Conservation (phyloP, 2,329 filamentous ascomycete genomes). For the Fusarium longipes region DNA sequence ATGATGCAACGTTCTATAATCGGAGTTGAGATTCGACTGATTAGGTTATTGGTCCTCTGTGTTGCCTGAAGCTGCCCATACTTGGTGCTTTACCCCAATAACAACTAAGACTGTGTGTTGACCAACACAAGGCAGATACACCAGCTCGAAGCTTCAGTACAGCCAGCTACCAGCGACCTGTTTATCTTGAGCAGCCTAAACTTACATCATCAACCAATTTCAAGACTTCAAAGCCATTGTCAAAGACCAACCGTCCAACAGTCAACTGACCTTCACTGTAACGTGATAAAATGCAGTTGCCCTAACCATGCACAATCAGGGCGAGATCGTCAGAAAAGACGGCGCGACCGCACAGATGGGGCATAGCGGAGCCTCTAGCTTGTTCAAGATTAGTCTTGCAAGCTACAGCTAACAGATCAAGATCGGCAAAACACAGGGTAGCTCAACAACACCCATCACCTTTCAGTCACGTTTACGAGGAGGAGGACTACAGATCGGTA, state of each 20-base stretch:
- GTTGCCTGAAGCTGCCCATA: not conserved
- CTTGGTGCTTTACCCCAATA: not conserved
- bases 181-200: not conserved
- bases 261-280: slow-evolving; percentile 22
- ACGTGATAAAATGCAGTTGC: slow-evolving; percentile 37
- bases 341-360: slow-evolving; percentile 42
- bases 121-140: not conserved
- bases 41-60: slow-evolving; percentile 19
- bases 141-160: not conserved
- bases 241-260: not conserved
- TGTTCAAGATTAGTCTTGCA: slow-evolving; percentile 18
- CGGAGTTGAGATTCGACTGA: slow-evolving; percentile 18
- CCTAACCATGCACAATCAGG: slow-evolving; percentile 43
- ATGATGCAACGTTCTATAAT: slow-evolving; percentile 31
- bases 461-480: not conserved
- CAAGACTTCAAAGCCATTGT: not conserved
- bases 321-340: slow-evolving; percentile 43
- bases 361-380: slow-evolving; percentile 34
- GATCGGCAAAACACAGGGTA: slow-evolving; percentile 6
- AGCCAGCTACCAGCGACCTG: not conserved
- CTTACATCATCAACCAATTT: not conserved
- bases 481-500: no score
- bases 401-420: slow-evolving; percentile 10
- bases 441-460: not conserved
- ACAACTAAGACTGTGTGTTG: no score